Conservation (phyloP, 768 basidiomycete species). For the Coprinellus aureogranulatus region DNA sequence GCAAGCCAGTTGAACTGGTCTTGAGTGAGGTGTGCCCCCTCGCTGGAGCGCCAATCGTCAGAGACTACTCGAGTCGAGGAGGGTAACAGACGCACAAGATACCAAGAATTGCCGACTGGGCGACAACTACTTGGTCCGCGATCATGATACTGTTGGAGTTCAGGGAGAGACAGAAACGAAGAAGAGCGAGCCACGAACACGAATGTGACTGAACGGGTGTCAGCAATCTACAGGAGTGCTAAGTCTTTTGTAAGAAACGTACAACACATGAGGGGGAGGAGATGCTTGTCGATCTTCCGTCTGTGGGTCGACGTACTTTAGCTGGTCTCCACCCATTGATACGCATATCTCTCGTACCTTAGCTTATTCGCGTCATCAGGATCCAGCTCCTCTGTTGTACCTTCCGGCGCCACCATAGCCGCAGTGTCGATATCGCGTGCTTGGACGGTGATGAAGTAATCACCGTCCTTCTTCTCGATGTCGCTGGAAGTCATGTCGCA, state of each 20-base stretch:
- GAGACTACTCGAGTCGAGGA: not conserved
- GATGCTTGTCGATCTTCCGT: constrained; percentile 64
- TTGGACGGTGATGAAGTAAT: not conserved
- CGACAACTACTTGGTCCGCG: constrained; percentile 75
- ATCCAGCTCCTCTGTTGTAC: constrained; percentile 43
- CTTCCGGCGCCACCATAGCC: constrained; percentile 49
- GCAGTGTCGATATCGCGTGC: constrained; percentile 54
- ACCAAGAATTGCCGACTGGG: constrained; percentile 65
- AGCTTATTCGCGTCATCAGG: constrained; percentile 51
- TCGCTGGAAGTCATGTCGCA: not conserved
- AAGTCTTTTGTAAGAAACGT: constrained; percentile 24
- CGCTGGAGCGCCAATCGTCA: constrained; percentile 30
- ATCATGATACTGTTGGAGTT: constrained; percentile 61
- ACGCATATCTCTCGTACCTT: constrained; percentile 35
- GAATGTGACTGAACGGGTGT: constrained; percentile 28
- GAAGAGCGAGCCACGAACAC: constrained; percentile 7
- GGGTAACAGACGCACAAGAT: constrained; percentile 47
- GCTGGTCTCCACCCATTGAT: no score
- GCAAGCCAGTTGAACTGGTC: constrained; percentile 70
- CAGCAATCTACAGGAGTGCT: not conserved
- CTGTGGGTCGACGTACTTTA: constrained; percentile 26
- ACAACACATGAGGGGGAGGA: constrained; percentile 73
- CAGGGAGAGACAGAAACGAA: not conserved
- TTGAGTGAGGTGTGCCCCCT: constrained; percentile 59
- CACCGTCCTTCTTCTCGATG: not conserved